A percentile compares a stretch with the other conserved stretches of the same genome.
phyloP scores from a whole-genome alignment of 495 filamentous ascomycete species.

The Letharia columbiana region DNA sequence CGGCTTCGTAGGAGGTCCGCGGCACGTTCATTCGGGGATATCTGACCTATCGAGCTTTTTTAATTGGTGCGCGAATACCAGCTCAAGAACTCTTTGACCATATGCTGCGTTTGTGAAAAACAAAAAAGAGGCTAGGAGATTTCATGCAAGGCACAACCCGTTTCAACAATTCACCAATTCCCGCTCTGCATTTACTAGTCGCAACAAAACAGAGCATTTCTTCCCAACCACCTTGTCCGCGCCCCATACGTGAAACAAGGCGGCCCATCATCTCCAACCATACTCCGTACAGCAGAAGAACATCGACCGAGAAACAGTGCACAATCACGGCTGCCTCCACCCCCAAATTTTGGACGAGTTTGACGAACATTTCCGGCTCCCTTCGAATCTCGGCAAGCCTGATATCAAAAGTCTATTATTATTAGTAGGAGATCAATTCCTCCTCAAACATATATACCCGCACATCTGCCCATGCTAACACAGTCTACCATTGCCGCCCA shows the following conservation, averaged over 20 bases:
- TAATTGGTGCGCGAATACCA: background rate
- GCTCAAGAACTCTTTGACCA: background rate
- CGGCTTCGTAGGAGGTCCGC: background rate
- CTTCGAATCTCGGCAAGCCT: background rate
- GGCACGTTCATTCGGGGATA: background rate
- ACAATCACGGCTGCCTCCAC: background rate
- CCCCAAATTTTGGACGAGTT: background rate
- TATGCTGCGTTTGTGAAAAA: background rate
- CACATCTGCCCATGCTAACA: background rate
- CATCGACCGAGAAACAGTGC: background rate
- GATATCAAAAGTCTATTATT: background rate
- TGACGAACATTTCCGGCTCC: background rate
- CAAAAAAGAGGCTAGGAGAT: background rate
- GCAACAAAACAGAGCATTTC: background rate
- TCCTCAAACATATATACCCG: background rate
- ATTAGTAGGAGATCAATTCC: background rate
- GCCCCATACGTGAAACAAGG: background rate
- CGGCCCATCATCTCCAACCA: background rate
- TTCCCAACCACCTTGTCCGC: background rate
- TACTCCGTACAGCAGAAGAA: background rate
- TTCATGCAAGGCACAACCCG: background rate
- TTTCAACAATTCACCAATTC: background rate
- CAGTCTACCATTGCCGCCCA: background rate
- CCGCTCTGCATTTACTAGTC: background rate
- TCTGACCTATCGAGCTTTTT: background rate